Base-by-base conservation (phyloP, 345 rosid genomes). In the Conringia planisiliqua region DNA sequence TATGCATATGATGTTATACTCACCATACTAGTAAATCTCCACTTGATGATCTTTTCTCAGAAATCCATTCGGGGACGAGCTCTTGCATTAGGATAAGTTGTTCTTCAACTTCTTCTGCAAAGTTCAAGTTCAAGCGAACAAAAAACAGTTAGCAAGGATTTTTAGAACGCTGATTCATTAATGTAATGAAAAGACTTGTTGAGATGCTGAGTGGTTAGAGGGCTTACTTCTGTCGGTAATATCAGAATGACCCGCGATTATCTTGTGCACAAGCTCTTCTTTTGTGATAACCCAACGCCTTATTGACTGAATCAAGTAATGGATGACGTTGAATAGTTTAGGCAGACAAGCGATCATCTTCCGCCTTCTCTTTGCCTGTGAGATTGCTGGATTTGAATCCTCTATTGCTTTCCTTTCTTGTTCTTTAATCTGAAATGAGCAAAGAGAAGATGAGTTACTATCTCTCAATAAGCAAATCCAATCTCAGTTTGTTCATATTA, bases 11-110 rank as follows among this genome's bases (percentile, higher is more conserved):
- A 60, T n/a, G 39, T 57, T 52, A 10, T 3, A 66, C 89, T 86
- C 66, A 92, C 98, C 96, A 80, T 10, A 90, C 59, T 66, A 96
- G 87, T 42, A 79, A 11, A 71, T 90, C 97, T 13, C 97, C 96
- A 40, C 85, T 42, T 33, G 83, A 83, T n/a, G 90, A 77, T 26
- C 33, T 58, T 79, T 89, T 92, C 82, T 89, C 91, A 7, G 85
- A 82, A 4, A 96, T 88, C 99, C 97, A 90, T 58, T 90, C 93
- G 0, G 98, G 99, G 70, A 86, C 95, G 16, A 90, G 80, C 73
- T 92, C 95, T 73, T 75, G 82, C 82, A 96, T 44, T 81, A 92
- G 64, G 32, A 71, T 79, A 14, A 90, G 79, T 71, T 88, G 98
- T 73, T 92, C 98, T 77, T 90, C 95, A 56, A 89, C 84, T 81